phyloP scores from a whole-genome alignment of 2,329 filamentous ascomycete genomes.

The Penicillium sp. region DNA sequence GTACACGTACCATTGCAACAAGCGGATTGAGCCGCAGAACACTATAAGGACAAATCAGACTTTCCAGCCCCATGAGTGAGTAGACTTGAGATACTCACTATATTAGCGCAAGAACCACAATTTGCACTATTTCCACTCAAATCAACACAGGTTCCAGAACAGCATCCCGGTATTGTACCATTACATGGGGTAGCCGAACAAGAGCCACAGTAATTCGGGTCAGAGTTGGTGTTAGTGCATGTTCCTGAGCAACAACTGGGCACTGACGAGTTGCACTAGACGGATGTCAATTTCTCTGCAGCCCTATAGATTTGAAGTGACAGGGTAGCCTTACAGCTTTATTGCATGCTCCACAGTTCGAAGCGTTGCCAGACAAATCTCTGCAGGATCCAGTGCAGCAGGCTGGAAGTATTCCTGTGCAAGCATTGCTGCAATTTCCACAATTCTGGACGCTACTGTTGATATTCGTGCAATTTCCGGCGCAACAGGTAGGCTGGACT shows the following conservation, averaged over 20 bases:
- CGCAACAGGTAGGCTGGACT: background rate
- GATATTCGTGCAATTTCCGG: conserved; percentile 5
- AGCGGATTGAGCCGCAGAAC: too few species aligned
- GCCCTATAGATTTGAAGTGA: too few species aligned
- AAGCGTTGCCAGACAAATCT: background rate
- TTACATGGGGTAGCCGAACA: background rate
- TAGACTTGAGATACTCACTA: too few species aligned
- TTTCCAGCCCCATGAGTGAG: too few species aligned
- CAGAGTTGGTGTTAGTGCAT: background rate
- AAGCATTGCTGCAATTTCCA: conserved; percentile 3
- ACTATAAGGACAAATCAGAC: too few species aligned
- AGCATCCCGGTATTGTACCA: background rate
- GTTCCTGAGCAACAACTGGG: conserved; percentile 4
- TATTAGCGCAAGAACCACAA: background rate
- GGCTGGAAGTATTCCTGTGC: background rate
- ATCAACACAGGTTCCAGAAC: background rate
- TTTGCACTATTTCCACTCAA: background rate
- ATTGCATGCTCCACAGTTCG: conserved; percentile 3
- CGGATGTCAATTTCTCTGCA: background rate
- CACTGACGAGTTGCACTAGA: conserved; percentile 1
- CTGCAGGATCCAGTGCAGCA: conserved; percentile 8
- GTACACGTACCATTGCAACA: too few species aligned
- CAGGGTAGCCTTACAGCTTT: background rate
- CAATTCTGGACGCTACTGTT: conserved; percentile 1
- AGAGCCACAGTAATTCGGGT: background rate